phyloP scores from a whole-genome alignment of 306 rosid genomes.

The Quercus bicolor region DNA sequence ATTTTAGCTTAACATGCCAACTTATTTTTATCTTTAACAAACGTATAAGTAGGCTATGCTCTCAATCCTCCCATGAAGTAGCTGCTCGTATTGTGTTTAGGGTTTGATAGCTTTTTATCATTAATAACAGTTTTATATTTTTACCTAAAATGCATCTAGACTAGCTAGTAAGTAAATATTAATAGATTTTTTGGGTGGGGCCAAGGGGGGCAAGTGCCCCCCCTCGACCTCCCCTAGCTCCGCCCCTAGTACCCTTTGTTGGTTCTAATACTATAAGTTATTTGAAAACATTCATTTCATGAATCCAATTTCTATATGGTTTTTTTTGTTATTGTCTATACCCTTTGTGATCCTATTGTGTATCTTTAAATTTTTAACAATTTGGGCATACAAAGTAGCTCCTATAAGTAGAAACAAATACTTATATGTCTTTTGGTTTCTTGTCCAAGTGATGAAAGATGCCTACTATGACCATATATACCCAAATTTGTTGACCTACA shows the following conservation, averaged over 20 bases:
- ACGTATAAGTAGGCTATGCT: too few relatives aligned
- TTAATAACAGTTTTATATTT: too few relatives aligned
- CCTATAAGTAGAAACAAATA: not conserved
- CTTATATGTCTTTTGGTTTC: not conserved
- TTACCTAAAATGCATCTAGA: too few relatives aligned
- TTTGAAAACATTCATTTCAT: slow-evolving; percentile 7
- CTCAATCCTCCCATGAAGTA: too few relatives aligned
- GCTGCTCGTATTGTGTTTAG: too few relatives aligned
- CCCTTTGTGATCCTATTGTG: not conserved
- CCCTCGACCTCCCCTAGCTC: too few relatives aligned
- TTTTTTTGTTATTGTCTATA: not conserved
- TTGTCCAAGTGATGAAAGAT: not conserved
- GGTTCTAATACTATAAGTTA: slow-evolving; percentile 82
- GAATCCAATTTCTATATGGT: not conserved
- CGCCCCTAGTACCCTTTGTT: slow-evolving; percentile 40
- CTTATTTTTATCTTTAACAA: too few relatives aligned
- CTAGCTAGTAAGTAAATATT: too few relatives aligned
- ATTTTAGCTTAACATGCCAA: too few relatives aligned
- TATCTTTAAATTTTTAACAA: not conserved
- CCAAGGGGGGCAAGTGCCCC: too few relatives aligned
- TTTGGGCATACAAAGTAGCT: not conserved
- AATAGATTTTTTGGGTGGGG: too few relatives aligned
- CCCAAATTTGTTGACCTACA: not conserved
- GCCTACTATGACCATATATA: not conserved
- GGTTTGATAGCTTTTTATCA: too few relatives aligned